A percentile compares a stretch with the other conserved stretches of the same genome.
phyloP scores from a whole-genome alignment of 148 eudicot species.

The Polygonum aviculare region DNA sequence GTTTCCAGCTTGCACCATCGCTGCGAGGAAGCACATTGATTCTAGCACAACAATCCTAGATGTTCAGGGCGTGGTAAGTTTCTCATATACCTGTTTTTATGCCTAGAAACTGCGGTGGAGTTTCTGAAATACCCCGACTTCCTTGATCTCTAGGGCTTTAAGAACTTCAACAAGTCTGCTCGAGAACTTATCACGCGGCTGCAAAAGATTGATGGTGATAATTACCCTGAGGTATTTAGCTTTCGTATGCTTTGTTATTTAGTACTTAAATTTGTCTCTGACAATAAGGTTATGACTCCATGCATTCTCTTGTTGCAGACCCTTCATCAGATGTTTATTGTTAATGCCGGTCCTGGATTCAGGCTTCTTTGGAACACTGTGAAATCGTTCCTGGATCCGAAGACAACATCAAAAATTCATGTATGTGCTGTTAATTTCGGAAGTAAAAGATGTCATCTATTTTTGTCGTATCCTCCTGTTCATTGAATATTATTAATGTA shows the following conservation, averaged over 20 bases:
- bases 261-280: not conserved
- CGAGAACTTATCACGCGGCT: slow-evolving; percentile 74
- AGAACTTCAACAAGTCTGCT: slow-evolving; percentile 74
- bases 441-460: not conserved
- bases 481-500: not conserved
- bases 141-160: slow-evolving; percentile 47
- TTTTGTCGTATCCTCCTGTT: not conserved
- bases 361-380: slow-evolving; percentile 91
- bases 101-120: not conserved
- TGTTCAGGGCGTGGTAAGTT: slow-evolving; percentile 95
- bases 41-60: slow-evolving; percentile 92
- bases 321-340: slow-evolving; percentile 84
- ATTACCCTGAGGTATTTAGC: slow-evolving; percentile 76
- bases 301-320: slow-evolving; percentile 43
- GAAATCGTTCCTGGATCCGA: slow-evolving; percentile 82
- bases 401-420: slow-evolving; percentile 86
- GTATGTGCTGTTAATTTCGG: slow-evolving; percentile 27
- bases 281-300: not conserved
- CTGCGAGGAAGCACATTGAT: slow-evolving; percentile 83
- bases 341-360: slow-evolving; percentile 95
- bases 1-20: slow-evolving; percentile 85
- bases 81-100: not conserved
- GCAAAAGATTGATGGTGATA: slow-evolving; percentile 86
- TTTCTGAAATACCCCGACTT: not conserved
- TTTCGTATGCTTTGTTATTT: not conserved